Percentiles rank a stretch among this genome's conserved stretches.
These are phyloP conservation scores for Claviceps sp. DNA, from an alignment of 2,329 filamentous ascomycete species.

Conservation along the genomic window DNA sequence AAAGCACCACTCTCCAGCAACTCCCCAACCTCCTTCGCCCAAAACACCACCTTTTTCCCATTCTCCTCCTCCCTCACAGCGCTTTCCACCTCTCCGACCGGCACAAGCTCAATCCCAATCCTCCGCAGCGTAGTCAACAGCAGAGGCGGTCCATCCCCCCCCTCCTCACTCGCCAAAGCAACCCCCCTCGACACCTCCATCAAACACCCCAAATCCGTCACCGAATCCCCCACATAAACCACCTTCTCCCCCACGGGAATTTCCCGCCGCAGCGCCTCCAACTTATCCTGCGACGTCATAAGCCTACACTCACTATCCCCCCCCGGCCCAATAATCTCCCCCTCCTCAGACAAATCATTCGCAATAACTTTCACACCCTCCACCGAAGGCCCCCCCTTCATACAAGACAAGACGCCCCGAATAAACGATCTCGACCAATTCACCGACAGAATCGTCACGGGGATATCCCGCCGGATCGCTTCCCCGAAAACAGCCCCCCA, in stretches of 20 bases:
- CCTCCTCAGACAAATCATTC: conserved; percentile 28
- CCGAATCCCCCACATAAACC: conserved; percentile 47
- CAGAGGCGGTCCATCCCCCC: conserved; percentile 6
- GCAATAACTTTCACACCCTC: conserved; percentile 22
- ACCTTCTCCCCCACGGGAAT: conserved; percentile 10
- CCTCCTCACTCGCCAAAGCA: conserved; percentile 26
- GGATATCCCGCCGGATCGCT: conserved; percentile 19
- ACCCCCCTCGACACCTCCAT: conserved; percentile 28
- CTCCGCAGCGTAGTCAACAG: conserved; percentile 25
- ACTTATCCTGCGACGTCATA: conserved; percentile 33
- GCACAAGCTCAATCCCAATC: conserved; percentile 24
- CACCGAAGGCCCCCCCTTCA: no score
- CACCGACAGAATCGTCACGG: conserved; percentile 33
- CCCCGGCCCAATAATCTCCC: conserved; percentile 27
- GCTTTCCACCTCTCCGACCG: conserved; percentile 13
- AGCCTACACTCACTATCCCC: conserved; percentile 10
- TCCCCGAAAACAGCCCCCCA: conserved; percentile 21
- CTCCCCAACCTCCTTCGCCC: conserved; percentile 32
- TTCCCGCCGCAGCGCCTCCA: conserved; percentile 20
- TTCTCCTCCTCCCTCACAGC: conserved; percentile 5
- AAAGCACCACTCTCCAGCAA: conserved; percentile 17
- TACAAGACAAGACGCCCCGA: conserved; percentile 24
- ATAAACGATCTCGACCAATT: conserved; percentile 39
- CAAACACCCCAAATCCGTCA: conserved; percentile 42
- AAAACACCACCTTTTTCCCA: conserved; percentile 16